Base-by-base conservation (phyloP, 352 stramenopile species). In the Phytophthora multivora region DNA sequence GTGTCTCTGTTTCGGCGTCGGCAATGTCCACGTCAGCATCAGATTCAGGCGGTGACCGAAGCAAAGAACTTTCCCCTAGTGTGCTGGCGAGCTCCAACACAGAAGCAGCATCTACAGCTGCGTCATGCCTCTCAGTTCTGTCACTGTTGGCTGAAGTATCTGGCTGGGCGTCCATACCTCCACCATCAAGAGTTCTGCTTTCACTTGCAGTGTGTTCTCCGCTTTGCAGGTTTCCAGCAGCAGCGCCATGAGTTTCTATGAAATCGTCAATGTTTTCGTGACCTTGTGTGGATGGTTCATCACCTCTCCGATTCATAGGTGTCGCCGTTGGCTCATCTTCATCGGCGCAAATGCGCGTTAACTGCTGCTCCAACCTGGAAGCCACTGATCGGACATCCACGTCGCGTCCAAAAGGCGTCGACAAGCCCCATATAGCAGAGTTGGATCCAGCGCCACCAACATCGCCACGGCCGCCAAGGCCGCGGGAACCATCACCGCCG, bases 61-160 rank as follows among this genome's bases (percentile, higher is more conserved):
- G 73, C 49, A 96, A 63, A 2, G 86, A 94, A 8, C 80, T 93
- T 59, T 94, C 84, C 11, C 83, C 85, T 39, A 96, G 73, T 18
- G 86, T 92, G 50, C 88, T 96, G 5, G 88, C 80, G 51, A 96
- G 71, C n/a, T 86, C 88, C 51, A 86, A 73, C 21, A 96, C 86
- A 18, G 86, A 94, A 39, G 84, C 88, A 12, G 88, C 78, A 33
- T 95, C 86, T 3, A 73, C 79, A 19, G 65, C 57, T 4, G 49
- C 40, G 19, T 74, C 63, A 30, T 52, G 42, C 28, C 31, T 56
- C 9, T 71, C 51, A 15, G 11, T 40, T 10, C 25, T 60, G 30
- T 71, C 59, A 19, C 15, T 59, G 16, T 35, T 63, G 8, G 39
- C 28, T 49, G 45, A 38, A 28, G 47, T 33, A 51, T 56, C 33